Evolutionary conservation across 2,329 filamentous ascomycete species (phyloP), one percentile per base, ranked within the genome.

Genomic region (Cadophora luteo-olivacea): DNA sequence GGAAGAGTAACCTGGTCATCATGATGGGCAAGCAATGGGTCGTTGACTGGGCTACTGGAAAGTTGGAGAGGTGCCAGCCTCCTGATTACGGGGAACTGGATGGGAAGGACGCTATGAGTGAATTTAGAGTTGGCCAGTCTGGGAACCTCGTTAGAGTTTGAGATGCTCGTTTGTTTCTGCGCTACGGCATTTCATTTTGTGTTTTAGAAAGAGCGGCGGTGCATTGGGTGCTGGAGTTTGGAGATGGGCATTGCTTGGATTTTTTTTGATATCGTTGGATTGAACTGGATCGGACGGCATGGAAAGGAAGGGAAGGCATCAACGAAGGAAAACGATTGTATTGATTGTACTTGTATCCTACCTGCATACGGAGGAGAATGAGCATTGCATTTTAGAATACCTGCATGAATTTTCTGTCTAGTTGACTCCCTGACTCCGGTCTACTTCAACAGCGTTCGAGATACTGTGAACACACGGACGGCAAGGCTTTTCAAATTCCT

Each of bases 31-130:
- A 85, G 75, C 82, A 85, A 74, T 89, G 86, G 85, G 82, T 83
- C 68, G 85, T 89, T 54, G 86, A 89, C 79, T 89, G 86, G 86
- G 78, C 78, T 16, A 87, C 85, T 19, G 86, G 86, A 48, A 82
- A 82, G 66, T 85, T 87, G 82, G 81, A 83, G 33, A 80, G 84
- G 19, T 84, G 86, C 24, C 79, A 84, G 22, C 86, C 86, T 12
- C 86, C 86, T 1, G 81, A 80, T 5, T 88, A 88, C 73, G 84
- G 84, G 51, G 85, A 87, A 48, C 61, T 69, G 4, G 65, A 63
- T 38, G 45, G 65, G 41, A 19, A 45, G 33, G 41, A 57, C 25
- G 41, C 49, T 41, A 1, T 49, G 41, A 55, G 32, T 12, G 55
- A 36, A 6, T 14, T 62, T 58, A 61, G 65, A 14, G 41, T 66